Conservation (phyloP, 2,329 filamentous ascomycete species). For the Aspergillus brunneoviolaceus region DNA sequence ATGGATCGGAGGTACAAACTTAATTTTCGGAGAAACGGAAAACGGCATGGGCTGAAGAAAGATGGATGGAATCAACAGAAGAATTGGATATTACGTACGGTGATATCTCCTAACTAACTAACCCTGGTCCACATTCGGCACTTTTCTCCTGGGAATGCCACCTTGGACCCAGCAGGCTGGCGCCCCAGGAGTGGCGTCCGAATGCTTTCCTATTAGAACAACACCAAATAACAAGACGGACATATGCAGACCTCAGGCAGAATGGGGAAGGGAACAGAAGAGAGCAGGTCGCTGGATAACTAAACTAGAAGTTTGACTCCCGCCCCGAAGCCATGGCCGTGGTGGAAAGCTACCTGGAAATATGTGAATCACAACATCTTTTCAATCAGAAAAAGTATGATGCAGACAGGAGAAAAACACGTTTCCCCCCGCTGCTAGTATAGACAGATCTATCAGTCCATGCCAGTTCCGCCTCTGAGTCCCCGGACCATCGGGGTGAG, state of each 20-base stretch:
- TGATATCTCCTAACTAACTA: constrained; percentile 7
- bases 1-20: neutral
- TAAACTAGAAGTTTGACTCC: neutral
- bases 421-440: neutral
- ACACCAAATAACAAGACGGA: constrained; percentile 3
- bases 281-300: neutral
- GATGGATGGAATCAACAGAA: neutral
- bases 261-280: neutral
- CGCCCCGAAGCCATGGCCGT: neutral
- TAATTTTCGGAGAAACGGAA: neutral
- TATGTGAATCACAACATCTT: neutral
- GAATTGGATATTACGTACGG: constrained; percentile 8
- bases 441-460: constrained; percentile 19
- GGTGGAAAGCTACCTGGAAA: neutral
- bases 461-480: constrained; percentile 8
- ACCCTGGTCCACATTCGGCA: neutral
- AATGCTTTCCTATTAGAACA: constrained; percentile 9
- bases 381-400: constrained; percentile 10
- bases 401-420: constrained; percentile 7
- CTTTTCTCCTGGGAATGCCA: constrained; percentile 4
- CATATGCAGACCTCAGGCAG: neutral
- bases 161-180: constrained; percentile 3
- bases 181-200: constrained; percentile 4
- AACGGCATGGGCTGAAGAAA: neutral
- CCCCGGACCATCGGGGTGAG: neutral